Evolutionary conservation across 2,329 filamentous ascomycete genomes (phyloP).

Genomic region (Fusarium zealandicum): DNA sequence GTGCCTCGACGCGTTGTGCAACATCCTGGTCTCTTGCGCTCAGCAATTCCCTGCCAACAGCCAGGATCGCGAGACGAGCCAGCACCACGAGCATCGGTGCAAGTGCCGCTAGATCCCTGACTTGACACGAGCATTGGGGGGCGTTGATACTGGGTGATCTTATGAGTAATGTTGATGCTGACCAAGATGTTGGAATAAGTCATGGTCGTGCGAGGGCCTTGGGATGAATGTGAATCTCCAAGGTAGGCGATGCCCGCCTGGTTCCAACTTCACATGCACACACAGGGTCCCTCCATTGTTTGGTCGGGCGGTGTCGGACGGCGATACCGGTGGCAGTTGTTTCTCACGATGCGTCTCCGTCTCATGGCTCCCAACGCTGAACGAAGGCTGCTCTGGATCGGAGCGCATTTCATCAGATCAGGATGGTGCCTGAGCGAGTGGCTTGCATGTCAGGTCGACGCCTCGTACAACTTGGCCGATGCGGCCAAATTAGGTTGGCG

Average conservation of each 20-base stretch:
- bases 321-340: constrained; percentile 32
- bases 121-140: constrained; percentile 16
- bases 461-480: constrained; percentile 28
- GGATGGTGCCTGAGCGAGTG: constrained; percentile 27
- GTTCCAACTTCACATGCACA: neutral
- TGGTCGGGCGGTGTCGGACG: constrained; percentile 37
- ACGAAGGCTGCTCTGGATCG: constrained; percentile 21
- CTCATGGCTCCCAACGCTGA: constrained; percentile 17
- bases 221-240: constrained; percentile 18
- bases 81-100: constrained; percentile 32
- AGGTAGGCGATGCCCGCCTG: constrained; percentile 8
- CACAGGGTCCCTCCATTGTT: constrained; percentile 9
- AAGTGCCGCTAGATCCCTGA: constrained; percentile 36
- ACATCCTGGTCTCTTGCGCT: constrained; percentile 38
- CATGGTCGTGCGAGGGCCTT: constrained; percentile 22
- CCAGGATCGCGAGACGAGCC: constrained; percentile 36
- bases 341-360: constrained; percentile 23
- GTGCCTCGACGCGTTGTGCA: constrained; percentile 35
- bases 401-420: constrained; percentile 23
- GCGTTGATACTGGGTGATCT: constrained; percentile 8
- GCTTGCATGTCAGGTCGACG: constrained; percentile 33
- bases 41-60: constrained; percentile 31
- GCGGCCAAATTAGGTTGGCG: constrained; percentile 20
- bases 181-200: constrained; percentile 19
- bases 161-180: constrained; percentile 14